Evolutionary conservation across 2,329 filamentous ascomycete species (phyloP).

Genomic region (Cryphonectria naterciae): DNA sequence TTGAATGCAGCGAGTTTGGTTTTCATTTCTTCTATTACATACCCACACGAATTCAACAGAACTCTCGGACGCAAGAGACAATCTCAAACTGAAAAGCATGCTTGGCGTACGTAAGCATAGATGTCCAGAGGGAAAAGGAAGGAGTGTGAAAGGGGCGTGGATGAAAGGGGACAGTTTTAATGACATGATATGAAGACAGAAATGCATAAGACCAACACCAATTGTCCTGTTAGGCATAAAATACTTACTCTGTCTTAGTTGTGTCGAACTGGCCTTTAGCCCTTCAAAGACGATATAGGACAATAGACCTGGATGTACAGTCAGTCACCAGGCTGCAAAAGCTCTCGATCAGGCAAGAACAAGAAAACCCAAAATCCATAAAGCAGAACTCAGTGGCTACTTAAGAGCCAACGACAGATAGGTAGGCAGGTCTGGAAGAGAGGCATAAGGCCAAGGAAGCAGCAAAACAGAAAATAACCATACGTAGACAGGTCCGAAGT

Average conservation of each 20-base stretch:
- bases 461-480: too few relatives aligned
- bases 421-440: too few relatives aligned
- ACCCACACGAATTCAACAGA: not conserved
- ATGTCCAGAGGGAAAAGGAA: not conserved
- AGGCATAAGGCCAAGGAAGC: too few relatives aligned
- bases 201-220: not conserved
- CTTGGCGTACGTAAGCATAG: not conserved
- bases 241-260: too few relatives aligned
- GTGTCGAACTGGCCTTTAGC: not conserved
- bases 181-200: not conserved
- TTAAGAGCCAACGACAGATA: too few relatives aligned
- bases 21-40: slow-evolving; percentile 22
- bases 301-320: not conserved
- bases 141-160: not conserved
- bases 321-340: too few relatives aligned
- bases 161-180: not conserved
- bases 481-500: too few relatives aligned
- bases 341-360: not conserved
- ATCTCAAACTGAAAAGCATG: not conserved
- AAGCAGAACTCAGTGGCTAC: too few relatives aligned
- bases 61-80: not conserved
- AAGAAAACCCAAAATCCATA: not conserved
- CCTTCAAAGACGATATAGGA: not conserved
- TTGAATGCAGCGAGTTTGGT: slow-evolving; percentile 8
- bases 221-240: too few relatives aligned